Conservation (phyloP, 331 rosid species). For the Acacia pycnantha region DNA sequence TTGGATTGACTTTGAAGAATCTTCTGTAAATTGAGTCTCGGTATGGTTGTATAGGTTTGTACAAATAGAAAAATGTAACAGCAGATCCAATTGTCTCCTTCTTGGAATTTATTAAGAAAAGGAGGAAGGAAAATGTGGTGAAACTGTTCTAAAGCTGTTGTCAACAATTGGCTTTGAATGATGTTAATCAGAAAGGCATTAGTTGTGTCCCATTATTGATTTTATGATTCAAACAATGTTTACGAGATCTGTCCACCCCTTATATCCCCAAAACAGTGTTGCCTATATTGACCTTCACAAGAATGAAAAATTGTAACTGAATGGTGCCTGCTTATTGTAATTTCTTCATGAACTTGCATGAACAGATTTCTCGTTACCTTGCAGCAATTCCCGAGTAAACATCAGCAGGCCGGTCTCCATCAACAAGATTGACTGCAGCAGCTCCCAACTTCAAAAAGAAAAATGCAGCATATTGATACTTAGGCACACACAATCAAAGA, state of each 20-base stretch:
- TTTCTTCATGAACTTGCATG: neutral
- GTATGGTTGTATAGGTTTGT: neutral
- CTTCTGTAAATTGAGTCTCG: neutral
- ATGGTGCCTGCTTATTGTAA: constrained; percentile 12
- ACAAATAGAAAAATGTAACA: neutral
- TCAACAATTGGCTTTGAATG: neutral
- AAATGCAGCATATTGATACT: constrained; percentile 14
- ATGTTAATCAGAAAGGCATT: constrained; percentile 6
- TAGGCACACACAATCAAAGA: neutral
- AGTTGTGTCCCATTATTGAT: constrained; percentile 7
- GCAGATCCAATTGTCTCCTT: neutral
- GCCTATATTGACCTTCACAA: neutral
- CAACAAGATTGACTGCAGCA: constrained; percentile 87
- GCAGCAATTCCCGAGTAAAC: constrained; percentile 91
- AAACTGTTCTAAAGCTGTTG: neutral
- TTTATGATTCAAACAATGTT: neutral
- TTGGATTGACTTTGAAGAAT: neutral
- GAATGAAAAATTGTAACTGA: neutral
- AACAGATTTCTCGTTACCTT: constrained; percentile 43
- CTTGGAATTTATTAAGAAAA: neutral
- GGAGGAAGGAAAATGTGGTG: neutral
- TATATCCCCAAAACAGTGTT: neutral
- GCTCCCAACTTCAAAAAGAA: constrained; percentile 72
- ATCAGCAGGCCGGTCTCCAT: constrained; percentile 86
- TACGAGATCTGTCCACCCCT: neutral